A percentile compares a stretch with the other conserved stretches of the same genome.
These are phyloP conservation scores for Lodderomyces elongisporus DNA, from an alignment of 1,139 yeast species.

Conservation along the genomic window DNA sequence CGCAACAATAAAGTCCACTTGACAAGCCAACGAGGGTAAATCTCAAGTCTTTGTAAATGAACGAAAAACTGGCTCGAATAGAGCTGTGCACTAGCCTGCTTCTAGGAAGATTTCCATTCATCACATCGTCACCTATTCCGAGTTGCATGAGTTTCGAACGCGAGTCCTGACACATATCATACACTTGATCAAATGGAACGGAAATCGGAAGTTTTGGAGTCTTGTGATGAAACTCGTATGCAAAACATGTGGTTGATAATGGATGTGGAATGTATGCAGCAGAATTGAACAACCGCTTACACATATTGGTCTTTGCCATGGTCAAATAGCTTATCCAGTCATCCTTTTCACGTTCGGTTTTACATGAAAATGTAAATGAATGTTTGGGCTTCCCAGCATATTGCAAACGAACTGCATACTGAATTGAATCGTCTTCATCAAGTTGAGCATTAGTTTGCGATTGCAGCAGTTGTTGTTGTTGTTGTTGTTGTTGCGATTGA, in stretches of 20 bases:
- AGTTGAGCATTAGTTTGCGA: not conserved
- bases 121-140: slow-evolving; percentile 27
- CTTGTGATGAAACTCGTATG: slow-evolving; percentile 53
- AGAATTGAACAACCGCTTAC: slow-evolving; percentile 36
- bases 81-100: slow-evolving; percentile 25
- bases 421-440: slow-evolving; percentile 32
- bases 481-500: slow-evolving; percentile 14
- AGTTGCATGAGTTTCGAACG: slow-evolving; percentile 16
- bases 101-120: slow-evolving; percentile 18
- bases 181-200: slow-evolving; percentile 60
- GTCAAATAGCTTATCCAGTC: slow-evolving; percentile 58
- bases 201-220: slow-evolving; percentile 56
- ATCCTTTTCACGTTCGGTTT: slow-evolving; percentile 49
- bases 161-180: slow-evolving; percentile 25
- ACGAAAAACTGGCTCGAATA: slow-evolving; percentile 24
- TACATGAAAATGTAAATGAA: slow-evolving; percentile 53
- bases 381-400: slow-evolving; percentile 44
- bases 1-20: slow-evolving; percentile 44
- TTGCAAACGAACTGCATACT: slow-evolving; percentile 37
- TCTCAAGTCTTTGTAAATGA: slow-evolving; percentile 21
- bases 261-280: slow-evolving; percentile 55
- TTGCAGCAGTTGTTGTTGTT: slow-evolving; percentile 12
- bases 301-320: slow-evolving; percentile 50
- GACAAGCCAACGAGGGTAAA: slow-evolving; percentile 33
- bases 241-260: slow-evolving; percentile 59